Evolutionary conservation across 306 rosid species (phyloP).

Genomic region (Datisca glomerata): DNA sequence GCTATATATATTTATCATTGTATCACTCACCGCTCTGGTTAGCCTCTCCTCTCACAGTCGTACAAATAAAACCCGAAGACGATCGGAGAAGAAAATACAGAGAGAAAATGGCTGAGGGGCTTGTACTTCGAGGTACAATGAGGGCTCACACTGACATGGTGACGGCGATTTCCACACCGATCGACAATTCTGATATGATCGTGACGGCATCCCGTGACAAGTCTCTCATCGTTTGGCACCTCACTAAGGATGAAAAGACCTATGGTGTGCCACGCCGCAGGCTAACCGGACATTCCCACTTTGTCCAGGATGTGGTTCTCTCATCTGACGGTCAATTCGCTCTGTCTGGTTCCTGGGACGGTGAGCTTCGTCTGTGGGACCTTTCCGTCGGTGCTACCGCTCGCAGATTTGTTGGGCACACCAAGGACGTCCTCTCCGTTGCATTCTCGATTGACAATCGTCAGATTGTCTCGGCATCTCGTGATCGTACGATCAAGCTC

Average conservation of each 20-base stretch:
- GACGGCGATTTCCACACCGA: slow-evolving; percentile 85
- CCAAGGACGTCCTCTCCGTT: slow-evolving; percentile 87
- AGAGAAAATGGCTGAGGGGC: slow-evolving; percentile 40
- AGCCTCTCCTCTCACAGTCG: background rate
- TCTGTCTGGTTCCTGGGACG: slow-evolving; percentile 97
- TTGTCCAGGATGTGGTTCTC: slow-evolving; percentile 86
- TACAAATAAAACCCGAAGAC: background rate
- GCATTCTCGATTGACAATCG: slow-evolving; percentile 95
- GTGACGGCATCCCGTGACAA: slow-evolving; percentile 88
- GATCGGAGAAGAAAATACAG: slow-evolving; percentile 47
- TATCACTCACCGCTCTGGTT: background rate
- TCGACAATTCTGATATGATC: slow-evolving; percentile 82
- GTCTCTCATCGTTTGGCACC: slow-evolving; percentile 78
- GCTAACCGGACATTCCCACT: slow-evolving; percentile 84
- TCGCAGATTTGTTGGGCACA: slow-evolving; percentile 90
- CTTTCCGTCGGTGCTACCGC: slow-evolving; percentile 67
- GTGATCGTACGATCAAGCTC: slow-evolving; percentile 89
- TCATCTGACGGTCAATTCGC: slow-evolving; percentile 98
- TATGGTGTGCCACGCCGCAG: slow-evolving; percentile 95
- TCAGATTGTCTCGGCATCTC: slow-evolving; percentile 96
- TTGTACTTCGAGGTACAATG: slow-evolving; percentile 82
- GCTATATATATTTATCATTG: background rate
- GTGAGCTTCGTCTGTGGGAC: slow-evolving; percentile 98
- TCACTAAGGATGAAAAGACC: slow-evolving; percentile 76
- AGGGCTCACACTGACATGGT: slow-evolving; percentile 87